A percentile compares a stretch with the other conserved stretches of the same genome.
Conservation (phyloP, 148 eudicot species). For the Salicornia ramosissima region DNA sequence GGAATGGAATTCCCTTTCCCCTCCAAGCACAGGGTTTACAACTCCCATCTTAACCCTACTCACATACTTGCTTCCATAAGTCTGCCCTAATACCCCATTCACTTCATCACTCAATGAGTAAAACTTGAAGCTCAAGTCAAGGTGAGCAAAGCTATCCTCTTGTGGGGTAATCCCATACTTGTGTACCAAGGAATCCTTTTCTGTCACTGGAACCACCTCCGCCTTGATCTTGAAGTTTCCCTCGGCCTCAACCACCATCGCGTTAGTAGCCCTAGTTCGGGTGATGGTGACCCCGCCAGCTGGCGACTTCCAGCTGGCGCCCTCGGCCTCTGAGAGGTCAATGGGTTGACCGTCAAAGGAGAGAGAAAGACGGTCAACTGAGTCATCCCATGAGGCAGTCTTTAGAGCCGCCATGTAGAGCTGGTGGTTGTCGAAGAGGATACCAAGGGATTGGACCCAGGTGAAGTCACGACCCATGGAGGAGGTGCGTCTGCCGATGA, state of each 20-base stretch:
- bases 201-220: conserved; percentile 56
- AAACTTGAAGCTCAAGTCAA: conserved; percentile 72
- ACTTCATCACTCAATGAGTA: conserved; percentile 56
- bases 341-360: conserved; percentile 45
- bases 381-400: conserved; percentile 47
- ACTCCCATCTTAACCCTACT: conserved; percentile 71
- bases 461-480: conserved; percentile 62
- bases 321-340: conserved; percentile 31
- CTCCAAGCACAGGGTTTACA: conserved; percentile 64
- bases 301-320: conserved; percentile 40
- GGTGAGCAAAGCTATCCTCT: conserved; percentile 86
- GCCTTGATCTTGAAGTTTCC: conserved; percentile 71
- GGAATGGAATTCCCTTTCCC: conserved; percentile 51
- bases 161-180: conserved; percentile 49
- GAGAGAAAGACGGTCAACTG: conserved; percentile 44
- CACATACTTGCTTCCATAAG: conserved; percentile 58
- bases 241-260: conserved; percentile 50
- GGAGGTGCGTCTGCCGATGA: conserved; percentile 49
- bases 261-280: conserved; percentile 41
- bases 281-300: conserved; percentile 24
- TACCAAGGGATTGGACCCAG: conserved; percentile 63
- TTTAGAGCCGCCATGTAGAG: conserved; percentile 44
- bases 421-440: conserved; percentile 49
- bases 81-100: conserved; percentile 72
- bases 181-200: conserved; percentile 54